Conservation (phyloP, 2,329 filamentous ascomycete species). For the Penicillium sp. region DNA sequence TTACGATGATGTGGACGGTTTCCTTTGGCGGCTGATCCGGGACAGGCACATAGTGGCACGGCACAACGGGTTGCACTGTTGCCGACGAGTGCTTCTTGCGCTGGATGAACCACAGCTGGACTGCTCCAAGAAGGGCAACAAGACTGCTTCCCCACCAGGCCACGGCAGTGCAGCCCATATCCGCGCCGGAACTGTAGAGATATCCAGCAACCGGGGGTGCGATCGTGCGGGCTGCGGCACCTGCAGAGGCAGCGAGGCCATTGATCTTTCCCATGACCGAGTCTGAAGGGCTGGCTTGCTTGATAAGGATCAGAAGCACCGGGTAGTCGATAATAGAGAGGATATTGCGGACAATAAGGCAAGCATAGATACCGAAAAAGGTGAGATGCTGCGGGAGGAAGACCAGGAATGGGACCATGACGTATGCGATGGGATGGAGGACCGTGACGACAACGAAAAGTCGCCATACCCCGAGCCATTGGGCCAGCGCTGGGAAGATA, state of each 20-base stretch:
- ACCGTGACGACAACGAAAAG: conserved; percentile 64
- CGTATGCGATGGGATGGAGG: conserved; percentile 65
- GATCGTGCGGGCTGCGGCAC: conserved; percentile 68
- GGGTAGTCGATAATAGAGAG: conserved; percentile 68
- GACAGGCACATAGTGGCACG: conserved; percentile 24
- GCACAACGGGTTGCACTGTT: conserved; percentile 36
- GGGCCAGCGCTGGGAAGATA: conserved; percentile 65
- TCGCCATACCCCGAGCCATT: conserved; percentile 64
- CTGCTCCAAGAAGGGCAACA: conserved; percentile 55
- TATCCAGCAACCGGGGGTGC: conserved; percentile 67
- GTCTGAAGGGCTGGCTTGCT: conserved; percentile 65
- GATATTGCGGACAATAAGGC: conserved; percentile 63
- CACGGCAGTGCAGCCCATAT: conserved; percentile 58
- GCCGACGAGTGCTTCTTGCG: conserved; percentile 46
- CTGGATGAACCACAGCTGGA: conserved; percentile 57
- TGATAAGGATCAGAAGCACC: conserved; percentile 67
- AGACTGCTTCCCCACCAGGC: conserved; percentile 61
- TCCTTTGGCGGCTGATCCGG: conserved; percentile 22
- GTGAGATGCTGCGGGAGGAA: conserved; percentile 55
- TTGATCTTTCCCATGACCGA: conserved; percentile 68
- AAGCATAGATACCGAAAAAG: conserved; percentile 64
- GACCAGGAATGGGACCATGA: conserved; percentile 66
- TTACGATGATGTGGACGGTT: conserved; percentile 31
- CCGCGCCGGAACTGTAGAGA: conserved; percentile 62
- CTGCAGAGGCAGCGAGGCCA: conserved; percentile 67